A percentile compares a stretch with the other conserved stretches of the same genome.
These are phyloP conservation scores for Alternaria alternata DNA, from an alignment of 2,329 filamentous ascomycete species.

Conservation along the genomic window DNA sequence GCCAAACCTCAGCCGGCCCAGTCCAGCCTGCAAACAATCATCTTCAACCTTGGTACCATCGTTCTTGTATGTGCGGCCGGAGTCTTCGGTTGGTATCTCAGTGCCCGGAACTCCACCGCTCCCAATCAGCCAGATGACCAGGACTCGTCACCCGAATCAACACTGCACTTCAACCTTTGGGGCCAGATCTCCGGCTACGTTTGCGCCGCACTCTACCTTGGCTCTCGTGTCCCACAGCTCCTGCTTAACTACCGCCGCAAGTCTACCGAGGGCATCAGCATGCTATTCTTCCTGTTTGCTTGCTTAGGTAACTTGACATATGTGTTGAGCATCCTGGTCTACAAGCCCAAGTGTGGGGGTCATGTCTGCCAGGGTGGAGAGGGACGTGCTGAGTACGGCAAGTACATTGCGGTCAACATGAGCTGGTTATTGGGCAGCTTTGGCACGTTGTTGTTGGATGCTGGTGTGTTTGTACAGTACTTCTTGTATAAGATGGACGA, in stretches of 20 bases:
- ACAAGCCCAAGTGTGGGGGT: slow-evolving; percentile 73
- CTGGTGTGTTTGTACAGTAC: slow-evolving; percentile 89
- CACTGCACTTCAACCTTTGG: slow-evolving; percentile 73
- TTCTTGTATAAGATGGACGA: slow-evolving; percentile 75
- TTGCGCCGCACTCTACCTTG: slow-evolving; percentile 88
- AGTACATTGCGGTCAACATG: slow-evolving; percentile 87
- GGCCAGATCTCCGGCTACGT: slow-evolving; percentile 95
- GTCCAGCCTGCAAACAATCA: slow-evolving; percentile 62
- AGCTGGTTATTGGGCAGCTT: slow-evolving; percentile 91
- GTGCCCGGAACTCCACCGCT: slow-evolving; percentile 48
- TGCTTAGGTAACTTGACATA: slow-evolving; percentile 95
- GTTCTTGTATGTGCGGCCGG: slow-evolving; percentile 85
- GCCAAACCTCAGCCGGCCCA: slow-evolving; percentile 50
- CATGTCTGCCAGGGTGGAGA: slow-evolving; percentile 70
- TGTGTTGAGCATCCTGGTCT: slow-evolving; percentile 89
- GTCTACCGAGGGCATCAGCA: slow-evolving; percentile 89
- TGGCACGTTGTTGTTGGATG: slow-evolving; percentile 84
- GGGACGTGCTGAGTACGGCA: slow-evolving; percentile 71
- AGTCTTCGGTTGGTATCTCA: slow-evolving; percentile 84
- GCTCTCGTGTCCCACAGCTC: slow-evolving; percentile 87
- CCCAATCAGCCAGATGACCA: slow-evolving; percentile 48
- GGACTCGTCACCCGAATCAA: slow-evolving; percentile 40
- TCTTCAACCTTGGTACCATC: slow-evolving; percentile 80
- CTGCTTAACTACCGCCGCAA: slow-evolving; percentile 92
- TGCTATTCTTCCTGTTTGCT: slow-evolving; percentile 96